phyloP scores from a whole-genome alignment of 176 grass and related monocot genomes.

The sorghum (Sorghum bicolor) region Sorghum_bicolor_NCBIv3 NC_012872.2:2256501-2257000 shows the following conservation, averaged over 20 bases:
- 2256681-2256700: constrained; percentile 78
- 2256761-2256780: background rate
- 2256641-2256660: constrained; percentile 80
- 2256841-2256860: constrained; percentile 66
- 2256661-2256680: constrained; percentile 76
- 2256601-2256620: constrained; percentile 80
- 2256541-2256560: background rate
- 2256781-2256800: background rate
- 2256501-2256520: constrained; percentile 10
- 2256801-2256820: background rate
- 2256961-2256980: constrained; percentile 91
- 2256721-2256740: constrained; percentile 90
- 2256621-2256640: constrained; percentile 87
- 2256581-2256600: background rate
- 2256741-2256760: background rate
- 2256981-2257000: constrained; percentile 80
- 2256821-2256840: background rate
- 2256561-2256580: background rate
- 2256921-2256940: constrained; percentile 86
- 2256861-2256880: constrained; percentile 59
- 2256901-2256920: constrained; percentile 84
- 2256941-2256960: constrained; percentile 83
- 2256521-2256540: background rate
- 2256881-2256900: constrained; percentile 31
- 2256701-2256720: constrained; percentile 96